Conservation (phyloP, 1,284 basidiomycete genomes). For the Hypsizygus ulmarius region DNA sequence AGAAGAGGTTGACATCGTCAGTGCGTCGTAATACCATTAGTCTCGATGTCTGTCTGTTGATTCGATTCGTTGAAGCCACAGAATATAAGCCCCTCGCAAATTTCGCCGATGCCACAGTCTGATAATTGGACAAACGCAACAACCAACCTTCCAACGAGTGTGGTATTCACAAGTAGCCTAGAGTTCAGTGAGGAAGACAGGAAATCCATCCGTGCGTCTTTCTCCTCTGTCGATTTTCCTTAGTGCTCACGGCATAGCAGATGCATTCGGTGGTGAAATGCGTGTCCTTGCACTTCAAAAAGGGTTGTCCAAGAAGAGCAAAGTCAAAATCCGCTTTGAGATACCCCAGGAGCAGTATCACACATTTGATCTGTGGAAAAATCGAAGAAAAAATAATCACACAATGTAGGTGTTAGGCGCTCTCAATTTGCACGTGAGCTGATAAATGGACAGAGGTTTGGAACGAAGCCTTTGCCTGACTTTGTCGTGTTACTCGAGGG, state of each 20-base stretch:
- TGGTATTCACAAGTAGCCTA: not conserved
- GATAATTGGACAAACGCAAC: not conserved
- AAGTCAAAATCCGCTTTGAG: slow-evolving; percentile 24
- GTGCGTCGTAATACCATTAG: too few relatives aligned
- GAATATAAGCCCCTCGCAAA: too few relatives aligned
- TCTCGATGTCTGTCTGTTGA: not conserved
- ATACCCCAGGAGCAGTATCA: slow-evolving; percentile 24
- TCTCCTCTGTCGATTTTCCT: not conserved
- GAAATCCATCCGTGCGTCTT: slow-evolving; percentile 8
- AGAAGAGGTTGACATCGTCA: too few relatives aligned
- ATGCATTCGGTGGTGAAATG: slow-evolving; percentile 23
- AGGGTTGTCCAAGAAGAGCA: slow-evolving; percentile 18
- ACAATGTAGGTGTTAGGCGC: slow-evolving; percentile 18
- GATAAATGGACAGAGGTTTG: slow-evolving; percentile 21
- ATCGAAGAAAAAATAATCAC: slow-evolving; percentile 16
- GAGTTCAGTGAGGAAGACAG: slow-evolving; percentile 3
- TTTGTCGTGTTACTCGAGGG: slow-evolving; percentile 33
- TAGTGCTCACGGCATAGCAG: slow-evolving; percentile 4
- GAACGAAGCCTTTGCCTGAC: slow-evolving; percentile 31
- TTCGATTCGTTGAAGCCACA: too few relatives aligned
- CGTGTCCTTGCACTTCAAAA: slow-evolving; percentile 21
- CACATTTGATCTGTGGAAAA: slow-evolving; percentile 26
- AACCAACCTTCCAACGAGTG: not conserved
- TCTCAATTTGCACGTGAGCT: not conserved
- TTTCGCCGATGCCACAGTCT: too few relatives aligned